phyloP scores from a whole-genome alignment of 257 asterid genomes.

The Nicotiana sylvestris region DNA sequence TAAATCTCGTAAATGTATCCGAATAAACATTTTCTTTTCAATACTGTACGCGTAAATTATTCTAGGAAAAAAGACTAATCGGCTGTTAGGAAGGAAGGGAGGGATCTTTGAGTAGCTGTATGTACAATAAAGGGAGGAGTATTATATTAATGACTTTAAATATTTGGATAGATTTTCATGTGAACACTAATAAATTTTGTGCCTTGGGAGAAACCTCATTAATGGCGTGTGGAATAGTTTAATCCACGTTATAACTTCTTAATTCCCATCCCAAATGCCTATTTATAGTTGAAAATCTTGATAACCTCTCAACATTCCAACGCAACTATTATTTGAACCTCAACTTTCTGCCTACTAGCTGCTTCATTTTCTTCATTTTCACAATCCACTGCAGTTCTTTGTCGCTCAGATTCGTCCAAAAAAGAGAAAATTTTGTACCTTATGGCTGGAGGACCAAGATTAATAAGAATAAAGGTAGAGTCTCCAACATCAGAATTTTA shows the following conservation, averaged over 20 bases:
- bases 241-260: not conserved
- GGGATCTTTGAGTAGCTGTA: too few relatives aligned
- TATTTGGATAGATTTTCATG: not conserved
- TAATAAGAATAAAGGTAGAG: constrained; percentile 28
- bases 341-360: too few relatives aligned
- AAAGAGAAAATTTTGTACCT: too few relatives aligned
- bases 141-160: not conserved
- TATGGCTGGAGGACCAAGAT: not conserved
- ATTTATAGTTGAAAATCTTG: not conserved
- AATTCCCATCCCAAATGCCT: not conserved
- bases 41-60: too few relatives aligned
- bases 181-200: not conserved
- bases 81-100: too few relatives aligned
- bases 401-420: too few relatives aligned
- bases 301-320: not conserved
- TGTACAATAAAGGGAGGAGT: not conserved
- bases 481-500: constrained; percentile 30
- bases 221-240: not conserved
- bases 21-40: too few relatives aligned
- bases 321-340: not conserved
- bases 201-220: not conserved
- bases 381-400: too few relatives aligned
- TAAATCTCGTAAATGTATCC: too few relatives aligned
- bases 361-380: too few relatives aligned
- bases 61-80: too few relatives aligned